Conservation (phyloP, 495 filamentous ascomycete species). For the Xylaria flabelliformis region DNA sequence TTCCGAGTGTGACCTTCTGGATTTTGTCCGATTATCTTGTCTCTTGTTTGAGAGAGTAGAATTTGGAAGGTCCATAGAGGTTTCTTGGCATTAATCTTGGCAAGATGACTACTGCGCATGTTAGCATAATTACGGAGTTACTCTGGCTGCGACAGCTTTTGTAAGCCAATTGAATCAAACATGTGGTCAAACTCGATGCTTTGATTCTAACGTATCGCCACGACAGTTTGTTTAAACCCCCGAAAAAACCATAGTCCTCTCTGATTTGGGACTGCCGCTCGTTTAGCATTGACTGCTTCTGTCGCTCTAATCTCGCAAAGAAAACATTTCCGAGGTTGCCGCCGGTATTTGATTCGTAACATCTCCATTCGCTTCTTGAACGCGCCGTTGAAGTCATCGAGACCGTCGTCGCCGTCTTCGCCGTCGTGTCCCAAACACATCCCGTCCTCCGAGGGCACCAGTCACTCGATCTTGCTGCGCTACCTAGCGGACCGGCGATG, state of each 20-base stretch:
- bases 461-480: background rate
- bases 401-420: background rate
- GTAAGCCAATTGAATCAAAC: conserved; percentile 15
- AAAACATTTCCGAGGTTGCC: background rate
- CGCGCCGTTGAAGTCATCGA: background rate
- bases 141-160: conserved; percentile 3
- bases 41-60: no score
- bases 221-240: background rate
- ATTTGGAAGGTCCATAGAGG: no score
- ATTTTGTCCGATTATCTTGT: no score
- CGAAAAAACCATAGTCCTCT: background rate
- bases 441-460: background rate
- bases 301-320: background rate
- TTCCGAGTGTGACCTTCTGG: no score
- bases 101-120: no score
- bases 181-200: background rate
- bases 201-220: conserved; percentile 2
- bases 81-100: no score
- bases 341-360: background rate
- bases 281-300: conserved; percentile 3
- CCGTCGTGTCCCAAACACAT: background rate
- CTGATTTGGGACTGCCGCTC: conserved; percentile 15
- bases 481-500: conserved; percentile 13
- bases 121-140: background rate
- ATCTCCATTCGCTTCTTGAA: background rate